Evolutionary conservation across 345 rosid species (phyloP).

Genomic region (Hibiscus tridactylites): DNA sequence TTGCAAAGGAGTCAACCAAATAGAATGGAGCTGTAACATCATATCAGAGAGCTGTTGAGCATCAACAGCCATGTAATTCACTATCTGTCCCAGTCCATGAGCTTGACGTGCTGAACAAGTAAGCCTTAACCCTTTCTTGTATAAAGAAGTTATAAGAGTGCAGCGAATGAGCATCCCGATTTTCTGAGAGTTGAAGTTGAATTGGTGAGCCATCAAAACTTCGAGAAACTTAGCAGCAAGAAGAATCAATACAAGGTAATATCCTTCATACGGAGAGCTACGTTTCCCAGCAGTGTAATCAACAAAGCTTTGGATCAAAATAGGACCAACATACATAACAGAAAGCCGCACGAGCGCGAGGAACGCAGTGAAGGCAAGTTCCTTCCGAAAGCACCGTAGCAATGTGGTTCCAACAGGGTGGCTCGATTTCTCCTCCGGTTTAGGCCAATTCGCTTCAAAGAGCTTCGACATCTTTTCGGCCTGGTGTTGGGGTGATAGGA

Average conservation of each 20-base stretch:
- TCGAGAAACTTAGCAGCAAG: slow-evolving; percentile 69
- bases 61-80: slow-evolving; percentile 96
- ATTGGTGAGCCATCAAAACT: slow-evolving; percentile 68
- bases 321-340: slow-evolving; percentile 74
- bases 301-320: slow-evolving; percentile 76
- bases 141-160: slow-evolving; percentile 68
- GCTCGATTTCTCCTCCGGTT: slow-evolving; percentile 44
- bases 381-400: slow-evolving; percentile 70
- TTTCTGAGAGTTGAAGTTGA: slow-evolving; percentile 81
- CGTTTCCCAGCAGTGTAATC: slow-evolving; percentile 72
- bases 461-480: slow-evolving; percentile 69
- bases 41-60: slow-evolving; percentile 96
- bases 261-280: slow-evolving; percentile 67
- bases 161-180: slow-evolving; percentile 87
- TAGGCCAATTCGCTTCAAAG: slow-evolving; percentile 69
- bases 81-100: slow-evolving; percentile 94
- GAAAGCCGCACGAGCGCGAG: slow-evolving; percentile 64
- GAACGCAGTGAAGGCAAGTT: slow-evolving; percentile 62
- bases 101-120: slow-evolving; percentile 82
- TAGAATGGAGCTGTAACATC: slow-evolving; percentile 86
- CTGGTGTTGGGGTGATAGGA: slow-evolving; percentile 65
- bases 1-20: slow-evolving; percentile 90
- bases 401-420: slow-evolving; percentile 69
- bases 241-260: slow-evolving; percentile 64
- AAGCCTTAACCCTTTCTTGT: slow-evolving; percentile 68